Evolutionary conservation across 2,329 filamentous ascomycete genomes (phyloP), one percentile per base, ranked within the genome.

Genomic region (Parafenestella ontariensis): DNA sequence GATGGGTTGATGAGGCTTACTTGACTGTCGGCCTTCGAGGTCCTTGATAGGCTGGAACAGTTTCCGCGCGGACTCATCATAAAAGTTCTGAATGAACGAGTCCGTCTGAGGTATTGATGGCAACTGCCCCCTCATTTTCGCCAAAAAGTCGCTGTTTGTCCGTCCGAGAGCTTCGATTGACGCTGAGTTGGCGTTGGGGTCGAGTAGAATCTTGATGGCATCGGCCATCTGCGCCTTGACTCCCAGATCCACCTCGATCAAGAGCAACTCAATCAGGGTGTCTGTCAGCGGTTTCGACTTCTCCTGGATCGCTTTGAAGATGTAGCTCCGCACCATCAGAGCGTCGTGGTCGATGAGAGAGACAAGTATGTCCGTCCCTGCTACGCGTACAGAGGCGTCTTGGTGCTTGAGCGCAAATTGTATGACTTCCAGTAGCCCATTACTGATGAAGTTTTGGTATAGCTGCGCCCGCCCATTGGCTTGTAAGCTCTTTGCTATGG

Each of bases 191-290:
- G 86, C 75, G 76, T 87, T 77, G 72, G 92, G 82, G 62, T 98
- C 95, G 31, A 99, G 83, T 10, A 99, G 82, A 20, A 98, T 90
- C 77, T 96, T 97, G 72, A 99, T 89, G 7, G 94, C 92, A 78
- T 99, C 95, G 3, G 93, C 92, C 69, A 98, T 89, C 74, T 98
- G 95, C 24, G 92, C 92, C 77, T 96, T 97, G 59, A 98, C 92
- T 0, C 95, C 95, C 15, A 98, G 81, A 70, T 99, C 95, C 17
- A 91, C 89, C 77, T 99, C 95, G 1, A 95, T 88, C 42, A 98
- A 83, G 1, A 99, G 84, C 37, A 99, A 82, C 65, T 97, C 94
- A 54, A 98, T 96, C 36, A 99, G 80, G 0, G 91, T 96, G 72
- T 98, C 95, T 1, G 92, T 97, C 49, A 99, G 78, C 4, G 92